Percentiles rank a stretch among this genome's conserved stretches.
phyloP scores from a whole-genome alignment of 1,284 basidiomycete genomes.

The Paramarasmius palmivorus region DNA sequence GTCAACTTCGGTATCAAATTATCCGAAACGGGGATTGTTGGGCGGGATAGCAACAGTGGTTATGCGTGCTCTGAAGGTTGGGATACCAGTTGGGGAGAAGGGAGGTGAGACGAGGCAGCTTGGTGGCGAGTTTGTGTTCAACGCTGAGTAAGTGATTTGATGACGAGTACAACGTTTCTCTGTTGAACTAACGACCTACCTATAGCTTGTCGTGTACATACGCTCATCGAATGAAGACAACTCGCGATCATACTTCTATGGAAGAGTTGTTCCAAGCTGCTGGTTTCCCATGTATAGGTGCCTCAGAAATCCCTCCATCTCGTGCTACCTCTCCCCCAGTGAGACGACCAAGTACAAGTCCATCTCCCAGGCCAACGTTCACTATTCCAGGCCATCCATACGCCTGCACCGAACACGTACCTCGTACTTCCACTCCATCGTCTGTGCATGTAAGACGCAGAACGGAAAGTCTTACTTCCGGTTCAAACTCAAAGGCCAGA shows the following conservation, averaged over 20 bases:
- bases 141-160: conserved; percentile 57
- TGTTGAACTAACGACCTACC: conserved; percentile 18
- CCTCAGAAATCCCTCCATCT: background rate
- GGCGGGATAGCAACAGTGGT: conserved; percentile 72
- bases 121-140: conserved; percentile 88
- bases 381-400: background rate
- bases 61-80: conserved; percentile 61
- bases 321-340: background rate
- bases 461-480: background rate
- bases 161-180: background rate
- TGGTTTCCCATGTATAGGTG: conserved; percentile 33
- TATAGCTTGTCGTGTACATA: conserved; percentile 57
- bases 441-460: background rate
- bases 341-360: background rate
- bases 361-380: background rate
- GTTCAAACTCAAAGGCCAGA: background rate
- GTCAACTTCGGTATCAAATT: conserved; percentile 40
- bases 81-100: conserved; percentile 79
- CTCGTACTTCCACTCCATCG: background rate
- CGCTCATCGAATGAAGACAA: conserved; percentile 73
- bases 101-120: conserved; percentile 79
- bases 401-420: background rate
- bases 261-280: conserved; percentile 63
- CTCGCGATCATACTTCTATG: conserved; percentile 72
- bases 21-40: conserved; percentile 63